Base-by-base conservation (phyloP, 1,284 basidiomycete genomes). In the Nidula niveotomentosa region DNA sequence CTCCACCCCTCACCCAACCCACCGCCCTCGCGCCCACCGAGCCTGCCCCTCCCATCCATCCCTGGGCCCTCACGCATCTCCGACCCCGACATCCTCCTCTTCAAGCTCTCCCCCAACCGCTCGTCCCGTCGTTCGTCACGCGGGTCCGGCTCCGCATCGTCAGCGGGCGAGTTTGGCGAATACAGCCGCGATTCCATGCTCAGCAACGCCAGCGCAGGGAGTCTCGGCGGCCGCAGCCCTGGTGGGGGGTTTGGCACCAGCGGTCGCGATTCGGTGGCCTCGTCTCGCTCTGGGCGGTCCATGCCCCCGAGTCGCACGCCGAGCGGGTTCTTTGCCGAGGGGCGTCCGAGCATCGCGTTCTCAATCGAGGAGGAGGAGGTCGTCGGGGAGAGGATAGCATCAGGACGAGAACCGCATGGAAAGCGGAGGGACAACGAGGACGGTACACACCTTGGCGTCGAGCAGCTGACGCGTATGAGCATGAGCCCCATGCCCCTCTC, bases 41-140 rank as follows among this genome's bases (percentile, higher is more conserved):
- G 71, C 0, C 56, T 70, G 0, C 81, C 78, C 0, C 73, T 83
- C 10, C 81, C 81, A 0, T 80, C 81, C 1, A 62, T 83, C 6
- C 81, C 81, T 3, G 79, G 77, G 8, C 80, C 77, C 0, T 80
- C 77, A 1, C 73, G 76, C 12, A 74, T 81, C 41, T 71, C 77
- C 2, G 74, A 78, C 49, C 71, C 76, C 41, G 79, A 81, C 41
- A 71, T 73, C 9, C 70, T 79, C 18, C 62, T 75, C 53, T 70
- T 79, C 37, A 73, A 79, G 13, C 62, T 64, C 52, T 67, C 70
- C 39, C 65, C 68, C 30, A 66, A 71, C 41, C 46, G 55, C 3
- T 69, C 70, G 8, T 69, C 71, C 18, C 51, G 62, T 39, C 50
- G 63, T 8, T 64, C 63, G 12, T 64, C 59, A 39, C 53, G 61